These are phyloP conservation scores for Cutaneotrichosporon mucoides DNA, from an alignment of 1,284 basidiomycete genomes.

Conservation along the genomic window DNA sequence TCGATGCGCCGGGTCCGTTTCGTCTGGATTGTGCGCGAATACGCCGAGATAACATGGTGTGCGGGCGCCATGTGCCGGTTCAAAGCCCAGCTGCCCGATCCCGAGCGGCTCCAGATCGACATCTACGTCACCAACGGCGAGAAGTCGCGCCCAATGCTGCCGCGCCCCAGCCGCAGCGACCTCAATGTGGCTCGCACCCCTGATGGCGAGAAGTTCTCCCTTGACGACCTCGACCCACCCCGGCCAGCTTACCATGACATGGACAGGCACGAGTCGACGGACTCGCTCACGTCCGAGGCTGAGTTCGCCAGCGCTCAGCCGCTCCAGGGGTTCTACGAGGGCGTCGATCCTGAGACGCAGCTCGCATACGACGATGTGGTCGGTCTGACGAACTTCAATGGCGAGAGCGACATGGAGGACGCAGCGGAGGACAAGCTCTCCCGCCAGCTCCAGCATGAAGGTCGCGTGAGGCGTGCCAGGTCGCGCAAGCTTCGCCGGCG, in stretches of 20 bases:
- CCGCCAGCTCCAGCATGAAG: slow-evolving; percentile 61
- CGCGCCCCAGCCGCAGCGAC: neutral
- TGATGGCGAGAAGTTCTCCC: neutral
- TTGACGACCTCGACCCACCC: slow-evolving; percentile 1
- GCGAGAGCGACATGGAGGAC: slow-evolving; percentile 68
- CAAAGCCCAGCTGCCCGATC: slow-evolving; percentile 58
- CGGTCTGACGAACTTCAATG: slow-evolving; percentile 76
- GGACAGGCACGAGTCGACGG: neutral
- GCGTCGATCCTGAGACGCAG: slow-evolving; percentile 10
- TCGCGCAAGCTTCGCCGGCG: slow-evolving; percentile 43
- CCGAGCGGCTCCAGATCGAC: slow-evolving; percentile 64
- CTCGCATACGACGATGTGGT: slow-evolving; percentile 28
- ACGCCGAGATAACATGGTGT: slow-evolving; percentile 77
- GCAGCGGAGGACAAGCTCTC: slow-evolving; percentile 64
- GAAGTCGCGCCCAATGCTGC: neutral
- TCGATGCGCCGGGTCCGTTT: slow-evolving; percentile 65
- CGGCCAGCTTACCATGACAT: neutral
- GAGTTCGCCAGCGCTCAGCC: neutral
- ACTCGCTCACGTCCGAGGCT: slow-evolving; percentile 12
- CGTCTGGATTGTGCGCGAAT: slow-evolving; percentile 79
- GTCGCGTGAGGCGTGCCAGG: slow-evolving; percentile 59
- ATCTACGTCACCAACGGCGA: slow-evolving; percentile 68
- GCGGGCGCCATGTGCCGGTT: slow-evolving; percentile 66
- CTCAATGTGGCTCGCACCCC: neutral
- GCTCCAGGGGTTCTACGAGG: slow-evolving; percentile 6